Conservation (phyloP, 257 asterid genomes). For the Rehmannia glutinosa region DNA sequence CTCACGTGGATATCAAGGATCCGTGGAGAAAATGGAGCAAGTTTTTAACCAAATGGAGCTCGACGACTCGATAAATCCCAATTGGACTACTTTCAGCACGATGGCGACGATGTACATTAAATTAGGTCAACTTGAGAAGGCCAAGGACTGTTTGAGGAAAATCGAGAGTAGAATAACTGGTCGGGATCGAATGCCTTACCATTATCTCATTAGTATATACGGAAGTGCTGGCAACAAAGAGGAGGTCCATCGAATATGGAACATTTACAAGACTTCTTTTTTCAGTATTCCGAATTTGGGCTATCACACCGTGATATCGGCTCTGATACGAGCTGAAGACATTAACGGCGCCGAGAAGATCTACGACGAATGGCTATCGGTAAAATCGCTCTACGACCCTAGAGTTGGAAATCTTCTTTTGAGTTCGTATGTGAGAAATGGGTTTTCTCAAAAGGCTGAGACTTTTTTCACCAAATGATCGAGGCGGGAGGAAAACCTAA, state of each 20-base stretch:
- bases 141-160: conserved; percentile 52
- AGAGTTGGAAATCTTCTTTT: conserved; percentile 72
- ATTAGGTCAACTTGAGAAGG: conserved; percentile 51
- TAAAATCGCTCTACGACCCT: conserved; percentile 57
- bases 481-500: conserved; percentile 73
- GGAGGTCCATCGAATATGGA: conserved; percentile 80
- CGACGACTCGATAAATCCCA: conserved; percentile 53
- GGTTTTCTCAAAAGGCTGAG: conserved; percentile 46
- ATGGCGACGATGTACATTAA: conserved; percentile 75
- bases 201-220: conserved; percentile 71
- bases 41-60: conserved; percentile 58
- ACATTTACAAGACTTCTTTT: conserved; percentile 56
- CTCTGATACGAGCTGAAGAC: conserved; percentile 61
- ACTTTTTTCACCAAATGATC: conserved; percentile 58
- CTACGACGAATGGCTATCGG: conserved; percentile 75
- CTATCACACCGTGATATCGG: conserved; percentile 61
- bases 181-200: conserved; percentile 68
- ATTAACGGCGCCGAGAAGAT: conserved; percentile 69
- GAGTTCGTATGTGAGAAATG: conserved; percentile 57
- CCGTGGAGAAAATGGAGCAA: conserved; percentile 64
- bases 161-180: conserved; percentile 63
- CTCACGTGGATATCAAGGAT: conserved; percentile 54
- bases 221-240: conserved; percentile 67
- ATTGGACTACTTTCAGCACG: conserved; percentile 87
- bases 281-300: conserved; percentile 58